Evolutionary conservation across 2,329 filamentous ascomycete genomes (phyloP).

Genomic region (Thelonectria blattea): DNA sequence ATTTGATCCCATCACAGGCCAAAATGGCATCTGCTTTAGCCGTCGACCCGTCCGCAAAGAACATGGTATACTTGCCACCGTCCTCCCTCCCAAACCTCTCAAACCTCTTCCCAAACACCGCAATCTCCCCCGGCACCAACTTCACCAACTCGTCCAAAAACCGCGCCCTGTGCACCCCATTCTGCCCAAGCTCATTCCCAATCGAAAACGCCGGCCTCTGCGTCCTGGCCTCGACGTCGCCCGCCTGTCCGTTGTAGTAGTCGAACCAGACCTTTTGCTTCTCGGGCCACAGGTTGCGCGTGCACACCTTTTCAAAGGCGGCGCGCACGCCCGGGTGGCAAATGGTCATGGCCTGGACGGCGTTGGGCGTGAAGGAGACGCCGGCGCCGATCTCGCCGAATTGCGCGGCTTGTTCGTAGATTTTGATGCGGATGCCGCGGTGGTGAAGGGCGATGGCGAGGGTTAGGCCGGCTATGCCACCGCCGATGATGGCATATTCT

Average conservation of each 20-base stretch:
- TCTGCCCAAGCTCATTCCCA: slow-evolving; percentile 37
- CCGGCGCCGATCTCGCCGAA: slow-evolving; percentile 58
- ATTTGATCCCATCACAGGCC: slow-evolving; percentile 21
- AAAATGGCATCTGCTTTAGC: slow-evolving; percentile 43
- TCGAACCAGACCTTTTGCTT: slow-evolving; percentile 36
- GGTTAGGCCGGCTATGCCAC: slow-evolving; percentile 57
- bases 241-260: slow-evolving; percentile 30
- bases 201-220: slow-evolving; percentile 24
- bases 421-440: slow-evolving; percentile 48
- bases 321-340: slow-evolving; percentile 46
- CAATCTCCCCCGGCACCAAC: slow-evolving; percentile 43
- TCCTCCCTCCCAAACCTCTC: slow-evolving; percentile 1
- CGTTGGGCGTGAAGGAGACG: slow-evolving; percentile 59
- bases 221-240: neutral
- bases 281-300: slow-evolving; percentile 30
- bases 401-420: slow-evolving; percentile 53
- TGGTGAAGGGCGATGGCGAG: slow-evolving; percentile 54
- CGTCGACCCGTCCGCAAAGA: slow-evolving; percentile 49
- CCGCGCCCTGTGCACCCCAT: slow-evolving; percentile 45
- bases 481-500: slow-evolving; percentile 56
- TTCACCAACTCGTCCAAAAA: slow-evolving; percentile 49
- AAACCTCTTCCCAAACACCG: slow-evolving; percentile 42
- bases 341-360: slow-evolving; percentile 51
- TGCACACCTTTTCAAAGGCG: slow-evolving; percentile 38
- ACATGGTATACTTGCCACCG: slow-evolving; percentile 36